Evolutionary conservation across 2,329 filamentous ascomycete genomes (phyloP).

Genomic region (Fusarium musae): DNA sequence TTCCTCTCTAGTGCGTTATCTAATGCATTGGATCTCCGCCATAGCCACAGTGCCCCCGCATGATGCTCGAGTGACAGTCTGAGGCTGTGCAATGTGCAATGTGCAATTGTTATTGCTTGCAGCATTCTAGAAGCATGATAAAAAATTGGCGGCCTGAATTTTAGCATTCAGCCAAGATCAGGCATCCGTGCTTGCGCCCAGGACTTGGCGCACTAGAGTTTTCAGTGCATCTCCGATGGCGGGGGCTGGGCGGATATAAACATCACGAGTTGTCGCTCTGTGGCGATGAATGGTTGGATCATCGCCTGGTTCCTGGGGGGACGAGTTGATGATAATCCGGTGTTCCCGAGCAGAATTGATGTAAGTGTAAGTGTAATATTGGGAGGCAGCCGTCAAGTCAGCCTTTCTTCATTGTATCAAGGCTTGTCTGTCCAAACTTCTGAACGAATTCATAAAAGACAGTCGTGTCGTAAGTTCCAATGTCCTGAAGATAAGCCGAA

Average conservation of each 20-base stretch:
- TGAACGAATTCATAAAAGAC: constrained; percentile 19
- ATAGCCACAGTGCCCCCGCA: constrained; percentile 1
- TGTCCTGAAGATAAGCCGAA: constrained; percentile 1
- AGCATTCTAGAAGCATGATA: constrained; percentile 6
- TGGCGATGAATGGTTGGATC: neutral
- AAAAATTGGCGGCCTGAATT: neutral
- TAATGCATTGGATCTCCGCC: neutral
- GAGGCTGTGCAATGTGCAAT: constrained; percentile 4
- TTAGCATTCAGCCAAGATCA: constrained; percentile 1
- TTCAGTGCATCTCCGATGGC: neutral
- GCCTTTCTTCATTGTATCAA: neutral
- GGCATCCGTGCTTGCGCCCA: neutral
- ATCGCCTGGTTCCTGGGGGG: neutral
- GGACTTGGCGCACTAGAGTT: neutral
- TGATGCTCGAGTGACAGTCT: neutral
- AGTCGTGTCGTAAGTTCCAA: constrained; percentile 13
- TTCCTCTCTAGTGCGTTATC: neutral
- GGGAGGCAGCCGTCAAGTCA: neutral
- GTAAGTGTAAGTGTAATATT: rapidly evolving
- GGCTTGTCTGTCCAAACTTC: neutral
- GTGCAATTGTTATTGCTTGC: neutral
- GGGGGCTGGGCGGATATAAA: constrained; percentile 4
- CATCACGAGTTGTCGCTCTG: neutral
- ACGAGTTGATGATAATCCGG: neutral
- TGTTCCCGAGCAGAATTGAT: neutral